A percentile compares a stretch with the other conserved stretches of the same genome.
Evolutionary conservation across 371 early-diverging fungal genomes (phyloP).

Genomic region (Syncephalis fuscata): DNA sequence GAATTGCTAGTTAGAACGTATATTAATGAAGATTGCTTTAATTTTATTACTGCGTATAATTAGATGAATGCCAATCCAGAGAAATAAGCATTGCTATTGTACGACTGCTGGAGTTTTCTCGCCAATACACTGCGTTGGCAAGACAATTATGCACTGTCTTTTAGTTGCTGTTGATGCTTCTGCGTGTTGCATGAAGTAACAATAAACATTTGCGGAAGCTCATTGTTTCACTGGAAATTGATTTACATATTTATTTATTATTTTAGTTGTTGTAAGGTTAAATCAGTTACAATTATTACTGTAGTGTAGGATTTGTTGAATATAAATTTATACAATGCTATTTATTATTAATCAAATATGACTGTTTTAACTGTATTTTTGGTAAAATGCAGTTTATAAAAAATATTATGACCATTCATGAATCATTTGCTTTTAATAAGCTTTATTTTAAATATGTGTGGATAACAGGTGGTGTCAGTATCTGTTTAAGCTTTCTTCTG

Average conservation of each 20-base stretch:
- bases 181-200: neutral
- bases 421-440: no score
- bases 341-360: neutral
- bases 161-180: neutral
- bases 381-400: neutral
- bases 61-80: conserved; percentile 56
- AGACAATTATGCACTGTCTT: neutral
- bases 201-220: neutral
- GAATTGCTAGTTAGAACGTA: no score
- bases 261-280: neutral
- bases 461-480: no score
- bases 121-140: neutral
- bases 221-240: neutral
- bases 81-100: neutral
- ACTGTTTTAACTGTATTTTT: no score
- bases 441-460: no score
- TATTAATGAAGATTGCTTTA: no score
- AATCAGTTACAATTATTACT: neutral
- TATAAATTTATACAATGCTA: neutral
- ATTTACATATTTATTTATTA: neutral
- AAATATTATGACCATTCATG: neutral
- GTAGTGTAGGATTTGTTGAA: neutral
- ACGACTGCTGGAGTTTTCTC: neutral
- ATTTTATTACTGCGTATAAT: no score
- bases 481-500: no score